Evolutionary conservation across 257 asterid genomes (phyloP), one percentile per base, ranked within the genome.

Genomic region (Plantago major): DNA sequence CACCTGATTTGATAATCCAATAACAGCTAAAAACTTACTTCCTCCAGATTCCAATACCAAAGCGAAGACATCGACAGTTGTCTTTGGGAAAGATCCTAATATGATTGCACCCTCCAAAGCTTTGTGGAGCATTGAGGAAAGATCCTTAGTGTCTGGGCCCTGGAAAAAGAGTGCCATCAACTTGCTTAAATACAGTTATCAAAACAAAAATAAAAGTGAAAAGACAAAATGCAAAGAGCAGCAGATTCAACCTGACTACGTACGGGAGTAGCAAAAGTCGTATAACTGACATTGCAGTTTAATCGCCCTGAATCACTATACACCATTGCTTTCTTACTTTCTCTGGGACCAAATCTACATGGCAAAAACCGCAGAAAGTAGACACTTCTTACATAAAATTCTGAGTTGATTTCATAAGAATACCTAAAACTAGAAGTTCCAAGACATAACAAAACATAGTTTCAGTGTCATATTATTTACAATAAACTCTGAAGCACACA

Each of bases 41-140:
- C 99, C 99, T 60, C 97, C 96, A 67, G 99, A 89, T 81, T 93
- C 99, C 90, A 93, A 74, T 51, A 93, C 97, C 82, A 93, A 78
- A 73, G 97, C 97, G 76, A 93, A 89, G 60, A 93, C 97, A 82
- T 93, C 99, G 51, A 93, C 97, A 40, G 95, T 87, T 3, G 97
- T 93, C 81, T 93, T 93, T 46, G 99, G 99, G 73, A 93, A 93
- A 47, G 96, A 86, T 55, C 87, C 80, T 66, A 93, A 81, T 60
- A 93, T 82, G 69, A 93, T 87, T 67, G 94, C 87, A 69, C 96
- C 99, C 72, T 89, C 96, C 65, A 93, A 75, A 72, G 99, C 90
- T 81, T 82, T 93, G 76, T 84, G 96, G 49, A 93, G 88, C 94
- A 85, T 89, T 56, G 95, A 72, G 4, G 99, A 86, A 69, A 84